These are phyloP conservation scores for Funneliformis caledonium DNA, from an alignment of 371 early-diverging fungal species.

Conservation along the genomic window DNA sequence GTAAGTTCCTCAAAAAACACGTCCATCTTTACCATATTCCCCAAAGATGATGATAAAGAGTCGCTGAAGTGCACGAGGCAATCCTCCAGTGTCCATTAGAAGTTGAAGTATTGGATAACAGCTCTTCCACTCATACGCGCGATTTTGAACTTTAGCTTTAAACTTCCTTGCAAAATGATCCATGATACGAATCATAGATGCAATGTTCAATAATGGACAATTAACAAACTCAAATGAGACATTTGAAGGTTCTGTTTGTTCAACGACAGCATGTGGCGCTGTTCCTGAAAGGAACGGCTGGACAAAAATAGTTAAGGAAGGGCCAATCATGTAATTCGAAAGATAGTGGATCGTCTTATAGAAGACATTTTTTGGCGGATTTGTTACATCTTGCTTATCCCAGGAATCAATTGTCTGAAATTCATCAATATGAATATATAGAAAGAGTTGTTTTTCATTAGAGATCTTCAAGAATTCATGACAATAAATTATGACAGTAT, in stretches of 20 bases:
- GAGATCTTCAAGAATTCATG: background rate
- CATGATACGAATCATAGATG: background rate
- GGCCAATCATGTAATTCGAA: background rate
- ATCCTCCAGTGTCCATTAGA: too few species aligned
- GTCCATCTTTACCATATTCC: background rate
- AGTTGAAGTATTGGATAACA: background rate
- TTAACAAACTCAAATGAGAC: too few species aligned
- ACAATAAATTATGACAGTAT: background rate
- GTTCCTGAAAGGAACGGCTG: slow-evolving; percentile 24
- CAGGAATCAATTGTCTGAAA: background rate
- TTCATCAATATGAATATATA: slow-evolving; percentile 12
- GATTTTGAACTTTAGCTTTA: background rate
- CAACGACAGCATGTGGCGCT: background rate
- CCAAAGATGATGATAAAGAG: background rate
- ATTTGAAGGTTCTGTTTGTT: background rate
- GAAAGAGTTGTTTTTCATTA: background rate
- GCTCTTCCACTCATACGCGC: background rate
- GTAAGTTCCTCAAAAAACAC: background rate
- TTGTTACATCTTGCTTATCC: background rate
- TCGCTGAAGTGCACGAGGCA: background rate
- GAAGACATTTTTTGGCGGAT: background rate
- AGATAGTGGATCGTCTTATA: background rate
- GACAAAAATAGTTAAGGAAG: background rate
- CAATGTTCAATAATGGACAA: background rate
- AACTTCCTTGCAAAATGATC: slow-evolving; percentile 6